Base-by-base conservation (phyloP, 495 filamentous ascomycete genomes). In the Aspergillus hancockii region DNA sequence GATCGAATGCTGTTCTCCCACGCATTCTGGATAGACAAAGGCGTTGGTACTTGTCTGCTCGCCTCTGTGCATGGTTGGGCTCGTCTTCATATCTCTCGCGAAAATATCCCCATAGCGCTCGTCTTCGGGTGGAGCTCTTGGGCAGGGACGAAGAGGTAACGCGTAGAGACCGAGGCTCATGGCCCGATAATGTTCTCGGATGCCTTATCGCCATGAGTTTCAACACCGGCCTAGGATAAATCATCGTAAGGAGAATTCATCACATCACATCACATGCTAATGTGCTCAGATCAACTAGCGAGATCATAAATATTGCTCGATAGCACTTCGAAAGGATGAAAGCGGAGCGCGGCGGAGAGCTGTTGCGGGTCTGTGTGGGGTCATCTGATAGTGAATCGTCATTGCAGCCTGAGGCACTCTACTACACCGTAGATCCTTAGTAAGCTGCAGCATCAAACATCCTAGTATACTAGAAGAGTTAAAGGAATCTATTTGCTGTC, bases 1-100 rank as follows among this genome's bases (percentile, higher is more conserved):
- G 49, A 28, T 63, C 55, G 34, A 49, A 46, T 32, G 50, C 50
- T 43, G 31, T 23, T 43, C 57, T 67, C 13, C 51, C 46, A 16
- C 61, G 53, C 41, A 56, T 28, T 31, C 52, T 69, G 50, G 59
- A 55, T 25, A 54, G 19, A 30, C 40, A 56, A 21, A 58, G 28
- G 34, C 64, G 63, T 23, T 67, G 51, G 32, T 62, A 60, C 21
- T 57, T 64, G 43, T 64, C 49, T 8, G 62, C 61, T 18, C 63
- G 54, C n/a, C 52, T 52, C 18, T 12, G 51, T 25, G 22, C 25
- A 32, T 49, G 21, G 3, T 49, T 22, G 10, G n/a, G 14, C 25
- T 56, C 31, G 38, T 55, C n/a, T 12, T 23, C 41, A 22, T 58
- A n/a, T 47, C 32, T 30, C 31, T 22, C 49, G 46, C 52, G 45